phyloP scores from a whole-genome alignment of 2,329 filamentous ascomycete genomes.

The Aspergillus sp. region DNA sequence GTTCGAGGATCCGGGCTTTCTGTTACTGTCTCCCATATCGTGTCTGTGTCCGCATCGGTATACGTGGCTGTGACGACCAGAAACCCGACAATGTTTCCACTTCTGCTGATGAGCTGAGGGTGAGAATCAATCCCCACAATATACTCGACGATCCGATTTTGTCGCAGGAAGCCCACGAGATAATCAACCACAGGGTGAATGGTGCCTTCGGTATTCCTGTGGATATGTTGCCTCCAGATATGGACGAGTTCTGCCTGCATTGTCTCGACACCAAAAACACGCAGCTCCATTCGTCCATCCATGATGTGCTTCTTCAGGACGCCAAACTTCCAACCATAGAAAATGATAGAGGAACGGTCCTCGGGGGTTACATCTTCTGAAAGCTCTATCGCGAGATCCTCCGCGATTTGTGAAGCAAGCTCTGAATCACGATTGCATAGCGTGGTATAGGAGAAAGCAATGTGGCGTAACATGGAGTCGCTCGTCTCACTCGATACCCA shows the following conservation, averaged over 20 bases:
- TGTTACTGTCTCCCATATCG: constrained; percentile 80
- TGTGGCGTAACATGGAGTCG: constrained; percentile 36
- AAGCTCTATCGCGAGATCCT: constrained; percentile 39
- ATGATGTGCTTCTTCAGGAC: constrained; percentile 71
- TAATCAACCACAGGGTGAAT: constrained; percentile 63
- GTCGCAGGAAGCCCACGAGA: constrained; percentile 68
- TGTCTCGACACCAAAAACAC: constrained; percentile 73
- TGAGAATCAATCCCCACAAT: constrained; percentile 89
- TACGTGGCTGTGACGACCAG: constrained; percentile 78
- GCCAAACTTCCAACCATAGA: constrained; percentile 67
- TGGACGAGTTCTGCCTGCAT: constrained; percentile 72
- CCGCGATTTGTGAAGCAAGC: constrained; percentile 37
- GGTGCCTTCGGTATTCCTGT: constrained; percentile 43
- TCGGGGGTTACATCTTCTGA: constrained; percentile 30
- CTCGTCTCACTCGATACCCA: constrained; percentile 48
- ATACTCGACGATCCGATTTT: constrained; percentile 76
- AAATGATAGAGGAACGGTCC: constrained; percentile 39
- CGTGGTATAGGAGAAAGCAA: constrained; percentile 34
- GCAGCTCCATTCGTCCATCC: constrained; percentile 87
- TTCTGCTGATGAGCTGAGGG: constrained; percentile 80
- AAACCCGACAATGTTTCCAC: constrained; percentile 83
- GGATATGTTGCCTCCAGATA: constrained; percentile 64
- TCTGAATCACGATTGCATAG: constrained; percentile 34
- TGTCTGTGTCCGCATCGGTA: constrained; percentile 69
- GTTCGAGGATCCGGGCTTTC: constrained; percentile 81